Percentiles rank a stretch among this genome's conserved stretches.
Evolutionary conservation across 75 land plant species (phyloP).

Genomic region (Cunninghamia lanceolata): DNA sequence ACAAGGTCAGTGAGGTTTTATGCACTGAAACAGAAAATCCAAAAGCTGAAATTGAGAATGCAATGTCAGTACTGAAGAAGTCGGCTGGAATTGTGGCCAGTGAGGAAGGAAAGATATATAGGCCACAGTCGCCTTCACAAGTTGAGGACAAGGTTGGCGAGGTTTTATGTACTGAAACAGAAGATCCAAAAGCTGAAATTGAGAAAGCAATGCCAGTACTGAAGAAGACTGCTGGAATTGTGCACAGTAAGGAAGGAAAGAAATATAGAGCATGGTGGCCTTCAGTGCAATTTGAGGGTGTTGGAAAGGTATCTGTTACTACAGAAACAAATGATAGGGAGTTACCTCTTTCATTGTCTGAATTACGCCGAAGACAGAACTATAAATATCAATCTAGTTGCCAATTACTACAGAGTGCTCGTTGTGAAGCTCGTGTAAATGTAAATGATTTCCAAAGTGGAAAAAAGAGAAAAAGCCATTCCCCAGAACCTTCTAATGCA

Average conservation of each 20-base stretch:
- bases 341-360: constrained; percentile 11
- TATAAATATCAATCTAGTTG: neutral
- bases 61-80: neutral
- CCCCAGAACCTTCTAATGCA: neutral
- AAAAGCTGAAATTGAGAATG: neutral
- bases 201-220: neutral
- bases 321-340: neutral
- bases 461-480: constrained; percentile 2
- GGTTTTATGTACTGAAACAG: neutral
- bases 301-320: neutral
- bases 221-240: neutral
- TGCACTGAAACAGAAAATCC: neutral
- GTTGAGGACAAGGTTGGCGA: neutral
- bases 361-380: neutral
- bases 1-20: neutral
- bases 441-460: neutral
- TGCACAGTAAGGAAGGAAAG: constrained; percentile 3
- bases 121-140: constrained; percentile 1
- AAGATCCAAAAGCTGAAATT: neutral
- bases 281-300: neutral
- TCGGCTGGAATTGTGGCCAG: neutral
- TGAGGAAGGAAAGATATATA: constrained; percentile 1
- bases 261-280: constrained; percentile 13
- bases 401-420: neutral
- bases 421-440: neutral